Conservation (phyloP, 139 green algal genomes). For the Diplosphaera chodatii region DNA sequence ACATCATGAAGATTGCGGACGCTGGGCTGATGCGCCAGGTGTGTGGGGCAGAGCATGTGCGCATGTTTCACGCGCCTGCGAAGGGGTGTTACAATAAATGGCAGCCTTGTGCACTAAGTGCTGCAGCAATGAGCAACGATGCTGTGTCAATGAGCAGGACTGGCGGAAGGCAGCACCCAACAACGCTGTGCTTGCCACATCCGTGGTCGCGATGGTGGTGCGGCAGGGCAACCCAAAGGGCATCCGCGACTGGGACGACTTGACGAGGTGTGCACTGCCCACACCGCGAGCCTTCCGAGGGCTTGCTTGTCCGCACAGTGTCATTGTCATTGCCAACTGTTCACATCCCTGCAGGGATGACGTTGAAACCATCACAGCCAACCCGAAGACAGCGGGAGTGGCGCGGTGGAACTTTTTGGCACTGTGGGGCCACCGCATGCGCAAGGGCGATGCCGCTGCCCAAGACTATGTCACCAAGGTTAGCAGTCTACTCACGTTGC, state of each 20-base stretch:
- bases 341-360: constrained; percentile 17
- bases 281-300: too few relatives aligned
- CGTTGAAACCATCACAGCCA: constrained; percentile 63
- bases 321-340: background rate
- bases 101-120: too few relatives aligned
- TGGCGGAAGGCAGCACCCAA: constrained; percentile 54
- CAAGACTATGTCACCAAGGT: constrained; percentile 46
- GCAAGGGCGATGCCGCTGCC: constrained; percentile 36
- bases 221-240: constrained; percentile 61
- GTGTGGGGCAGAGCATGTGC: too few relatives aligned
- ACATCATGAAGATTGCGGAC: constrained; percentile 70
- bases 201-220: constrained; percentile 51
- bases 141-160: background rate
- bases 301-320: too few relatives aligned
- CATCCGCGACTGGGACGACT: constrained; percentile 68
- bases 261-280: constrained; percentile 35
- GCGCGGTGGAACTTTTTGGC: constrained; percentile 84
- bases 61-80: too few relatives aligned
- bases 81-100: too few relatives aligned
- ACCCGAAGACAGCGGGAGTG: constrained; percentile 84
- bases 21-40: constrained; percentile 59
- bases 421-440: constrained; percentile 65
- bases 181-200: constrained; percentile 36
- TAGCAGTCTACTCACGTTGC: too few relatives aligned
- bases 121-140: too few relatives aligned